Conservation (phyloP, 1,139 yeast genomes). For the Suhomyces maxii region DNA sequence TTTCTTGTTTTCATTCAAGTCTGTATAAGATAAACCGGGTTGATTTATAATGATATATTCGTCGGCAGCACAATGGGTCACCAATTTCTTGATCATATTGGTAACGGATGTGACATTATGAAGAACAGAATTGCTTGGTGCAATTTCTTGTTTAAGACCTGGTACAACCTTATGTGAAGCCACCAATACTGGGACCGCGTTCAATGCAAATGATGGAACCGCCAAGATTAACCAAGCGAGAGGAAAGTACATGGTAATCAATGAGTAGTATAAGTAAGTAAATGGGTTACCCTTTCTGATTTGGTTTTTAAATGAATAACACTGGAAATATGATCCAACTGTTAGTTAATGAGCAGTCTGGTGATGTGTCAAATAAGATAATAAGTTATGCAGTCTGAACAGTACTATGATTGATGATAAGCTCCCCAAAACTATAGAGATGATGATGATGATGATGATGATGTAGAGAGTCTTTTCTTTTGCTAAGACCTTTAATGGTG, state of each 20-base stretch:
- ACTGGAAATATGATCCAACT: no score
- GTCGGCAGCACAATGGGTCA: conserved; percentile 67
- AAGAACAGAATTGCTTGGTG: conserved; percentile 18
- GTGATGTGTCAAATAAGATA: no score
- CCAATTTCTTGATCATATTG: conserved; percentile 46
- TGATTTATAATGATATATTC: conserved; percentile 67
- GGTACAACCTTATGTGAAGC: conserved; percentile 47
- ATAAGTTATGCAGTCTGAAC: no score
- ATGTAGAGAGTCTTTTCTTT: no score
- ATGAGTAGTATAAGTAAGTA: no score
- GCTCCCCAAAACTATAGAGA: no score
- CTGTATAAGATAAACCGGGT: conserved; percentile 66
- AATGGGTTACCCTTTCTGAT: no score
- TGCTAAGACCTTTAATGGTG: no score
- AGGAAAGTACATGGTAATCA: conserved; percentile 11
- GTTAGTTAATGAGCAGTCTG: no score
- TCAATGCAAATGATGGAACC: conserved; percentile 1
- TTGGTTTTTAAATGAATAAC: no score
- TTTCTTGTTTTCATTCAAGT: conserved; percentile 43
- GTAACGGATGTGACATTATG: conserved; percentile 34
- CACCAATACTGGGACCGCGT: conserved; percentile 37
- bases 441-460: no score
- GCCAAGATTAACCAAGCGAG: conserved; percentile 13
- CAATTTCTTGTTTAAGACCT: conserved; percentile 31
- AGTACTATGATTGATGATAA: no score